These are phyloP conservation scores for Physcomitrium patens DNA, from an alignment of 225 moss, liverwort and hornwort species.

Conservation along the genomic window DNA sequence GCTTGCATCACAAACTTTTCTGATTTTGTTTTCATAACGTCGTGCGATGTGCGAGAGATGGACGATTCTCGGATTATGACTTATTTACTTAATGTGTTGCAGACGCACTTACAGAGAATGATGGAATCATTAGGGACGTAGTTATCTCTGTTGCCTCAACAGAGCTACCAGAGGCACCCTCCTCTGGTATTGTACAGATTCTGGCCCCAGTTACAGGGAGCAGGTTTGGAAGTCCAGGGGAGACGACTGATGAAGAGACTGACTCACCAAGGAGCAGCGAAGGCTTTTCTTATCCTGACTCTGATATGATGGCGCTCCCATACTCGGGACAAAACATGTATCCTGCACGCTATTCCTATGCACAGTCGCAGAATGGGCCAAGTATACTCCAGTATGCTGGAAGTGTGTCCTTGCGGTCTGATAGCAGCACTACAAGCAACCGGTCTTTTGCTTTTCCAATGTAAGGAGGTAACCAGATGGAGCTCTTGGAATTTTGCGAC, in stretches of 20 bases:
- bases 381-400: slow-evolving; percentile 58
- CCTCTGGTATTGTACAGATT: slow-evolving; percentile 49
- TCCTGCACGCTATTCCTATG: slow-evolving; percentile 43
- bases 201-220: slow-evolving; percentile 50
- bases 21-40: background rate
- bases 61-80: background rate
- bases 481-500: slow-evolving; percentile 29
- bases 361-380: slow-evolving; percentile 50
- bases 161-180: slow-evolving; percentile 27
- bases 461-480: slow-evolving; percentile 62
- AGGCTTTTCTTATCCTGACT: slow-evolving; percentile 52
- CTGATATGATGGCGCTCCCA: slow-evolving; percentile 34
- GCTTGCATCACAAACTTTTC: background rate
- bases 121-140: slow-evolving; percentile 28
- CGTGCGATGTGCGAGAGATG: background rate
- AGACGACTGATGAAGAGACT: slow-evolving; percentile 62
- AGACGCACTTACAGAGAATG: slow-evolving; percentile 14
- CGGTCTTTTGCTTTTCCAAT: slow-evolving; percentile 75
- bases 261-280: slow-evolving; percentile 58
- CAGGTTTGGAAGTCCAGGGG: slow-evolving; percentile 55
- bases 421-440: slow-evolving; percentile 68
- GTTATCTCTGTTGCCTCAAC: slow-evolving; percentile 7
- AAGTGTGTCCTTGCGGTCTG: slow-evolving; percentile 67
- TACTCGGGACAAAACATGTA: slow-evolving; percentile 57
- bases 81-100: slow-evolving; percentile 20